Conservation (phyloP, 345 rosid species). For the Mallotus nudiflorus region DNA sequence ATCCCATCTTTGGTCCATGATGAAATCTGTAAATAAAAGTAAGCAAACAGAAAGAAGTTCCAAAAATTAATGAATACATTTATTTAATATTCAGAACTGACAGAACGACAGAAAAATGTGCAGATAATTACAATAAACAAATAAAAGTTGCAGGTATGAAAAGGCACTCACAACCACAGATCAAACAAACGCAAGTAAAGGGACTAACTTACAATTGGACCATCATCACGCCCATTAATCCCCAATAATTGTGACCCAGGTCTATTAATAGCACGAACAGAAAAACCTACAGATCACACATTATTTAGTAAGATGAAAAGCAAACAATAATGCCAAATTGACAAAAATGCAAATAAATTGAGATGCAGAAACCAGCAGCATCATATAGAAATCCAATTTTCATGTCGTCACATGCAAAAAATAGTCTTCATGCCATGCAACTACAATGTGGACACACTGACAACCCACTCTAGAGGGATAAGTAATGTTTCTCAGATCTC, state of each 20-base stretch:
- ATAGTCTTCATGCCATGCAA: background rate
- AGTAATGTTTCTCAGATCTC: background rate
- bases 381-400: too few relatives aligned
- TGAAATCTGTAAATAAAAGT: slow-evolving; percentile 56
- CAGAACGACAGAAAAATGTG: background rate
- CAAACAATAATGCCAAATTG: background rate
- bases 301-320: background rate
- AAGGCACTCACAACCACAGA: background rate
- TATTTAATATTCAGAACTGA: background rate
- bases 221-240: slow-evolving; percentile 97
- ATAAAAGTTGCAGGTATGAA: background rate
- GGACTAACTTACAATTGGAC: slow-evolving; percentile 70
- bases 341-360: too few relatives aligned
- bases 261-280: slow-evolving; percentile 82
- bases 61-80: background rate
- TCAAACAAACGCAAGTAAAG: background rate
- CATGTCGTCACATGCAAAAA: background rate
- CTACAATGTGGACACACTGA: background rate
- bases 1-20: slow-evolving; percentile 69
- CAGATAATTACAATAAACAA: background rate
- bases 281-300: slow-evolving; percentile 42
- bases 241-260: slow-evolving; percentile 90
- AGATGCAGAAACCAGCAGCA: too few relatives aligned
- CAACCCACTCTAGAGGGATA: background rate
- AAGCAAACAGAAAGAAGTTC: background rate